Evolutionary conservation across 768 basidiomycete genomes (phyloP), one percentile per base, ranked within the genome.

Genomic region (Pleurotus tuoliensis): DNA sequence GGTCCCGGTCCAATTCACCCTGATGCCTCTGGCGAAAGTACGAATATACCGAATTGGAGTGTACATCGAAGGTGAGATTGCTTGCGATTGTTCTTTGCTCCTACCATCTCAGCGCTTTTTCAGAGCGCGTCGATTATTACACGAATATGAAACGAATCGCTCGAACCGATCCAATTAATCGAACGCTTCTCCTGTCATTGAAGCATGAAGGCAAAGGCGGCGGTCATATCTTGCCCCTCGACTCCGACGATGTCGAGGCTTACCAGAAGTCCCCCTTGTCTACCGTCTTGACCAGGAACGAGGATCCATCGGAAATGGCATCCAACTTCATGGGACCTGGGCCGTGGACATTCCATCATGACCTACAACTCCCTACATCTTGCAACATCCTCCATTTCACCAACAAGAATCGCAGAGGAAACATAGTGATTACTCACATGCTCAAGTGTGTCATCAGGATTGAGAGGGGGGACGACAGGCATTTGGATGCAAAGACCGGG

Each of bases 361-460:
- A 82, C 27, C 66, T 98, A 44, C 77, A 78, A 44, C 75, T 98
- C 1, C 94, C 95, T 0, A 71, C 70, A 13, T 80, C 84, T 1
- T 90, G 87, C 62, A 66, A 66, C 18, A 67, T 72, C 49, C 70
- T 98, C 48, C 83, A 82, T 63, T 88, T 91, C 62, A 90, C 93
- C 8, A 94, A 90, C 66, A 86, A 82, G 67, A 92, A 92, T 68
- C 80, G 81, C 57, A 76, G 78, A 62, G 86, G 88, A 59, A 89
- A 91, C 64, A 84, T 97, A 60, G 71, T 77, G 13, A 80, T 97
- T 39, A 73, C 78, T 0, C 96, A 99, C 67, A 70, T 76, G 49
- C 74, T 99, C 54, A 94, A 93, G 74, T 79, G 92, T 49, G 78
- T 90, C 25, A 81, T 98, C 55, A 78, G 94, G 38, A 87, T 96